A percentile compares a stretch with the other conserved stretches of the same genome.
These are phyloP conservation scores for Trypanosoma congolense DNA, from an alignment of 208 protist species.

Conservation along the genomic window DNA sequence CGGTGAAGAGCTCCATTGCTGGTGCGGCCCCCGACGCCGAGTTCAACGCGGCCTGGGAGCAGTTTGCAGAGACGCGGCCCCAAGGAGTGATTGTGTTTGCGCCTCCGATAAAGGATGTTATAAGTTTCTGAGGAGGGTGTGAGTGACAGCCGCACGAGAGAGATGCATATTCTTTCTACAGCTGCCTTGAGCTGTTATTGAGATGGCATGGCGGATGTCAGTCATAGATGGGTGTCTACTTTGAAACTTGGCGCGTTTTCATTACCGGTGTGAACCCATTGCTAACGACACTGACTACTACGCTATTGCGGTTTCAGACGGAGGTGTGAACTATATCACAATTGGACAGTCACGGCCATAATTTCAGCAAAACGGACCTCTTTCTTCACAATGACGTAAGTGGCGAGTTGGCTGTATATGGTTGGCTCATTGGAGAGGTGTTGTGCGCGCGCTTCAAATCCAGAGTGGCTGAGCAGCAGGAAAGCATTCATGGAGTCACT, in stretches of 20 bases:
- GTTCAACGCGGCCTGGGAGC: conserved; percentile 6
- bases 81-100: conserved; percentile 14
- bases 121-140: not conserved
- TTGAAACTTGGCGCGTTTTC: no score
- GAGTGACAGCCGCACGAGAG: conserved; percentile 7
- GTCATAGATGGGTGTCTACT: no score
- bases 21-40: not conserved
- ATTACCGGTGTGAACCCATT: no score
- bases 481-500: not conserved
- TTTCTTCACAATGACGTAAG: not conserved
- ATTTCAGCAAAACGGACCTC: not conserved
- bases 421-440: not conserved
- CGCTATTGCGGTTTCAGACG: no score
- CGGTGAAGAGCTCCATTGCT: conserved; percentile 1
- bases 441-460: not conserved
- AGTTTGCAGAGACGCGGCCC: conserved; percentile 3
- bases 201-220: conserved; percentile 4
- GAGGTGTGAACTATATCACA: no score
- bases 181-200: conserved; percentile 1
- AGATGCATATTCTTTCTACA: conserved; percentile 5
- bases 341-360: not conserved
- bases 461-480: not conserved
- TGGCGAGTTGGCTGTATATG: not conserved
- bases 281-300: no score
- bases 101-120: not conserved